Evolutionary conservation across 2,329 filamentous ascomycete genomes (phyloP).

Genomic region (Xylariaceae sp.): DNA sequence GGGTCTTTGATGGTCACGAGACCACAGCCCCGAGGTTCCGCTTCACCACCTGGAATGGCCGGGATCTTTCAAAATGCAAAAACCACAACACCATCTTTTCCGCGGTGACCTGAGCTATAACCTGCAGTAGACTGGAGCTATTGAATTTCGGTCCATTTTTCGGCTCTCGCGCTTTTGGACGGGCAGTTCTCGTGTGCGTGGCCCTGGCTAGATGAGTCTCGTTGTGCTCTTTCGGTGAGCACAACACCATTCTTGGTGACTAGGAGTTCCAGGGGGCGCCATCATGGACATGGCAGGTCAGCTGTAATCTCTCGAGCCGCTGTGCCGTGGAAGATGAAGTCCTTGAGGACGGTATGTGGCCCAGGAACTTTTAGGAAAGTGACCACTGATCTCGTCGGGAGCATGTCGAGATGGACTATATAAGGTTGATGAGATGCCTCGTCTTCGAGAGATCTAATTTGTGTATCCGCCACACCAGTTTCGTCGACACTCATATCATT

Average conservation of each 20-base stretch:
- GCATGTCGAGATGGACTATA: slow-evolving; percentile 3
- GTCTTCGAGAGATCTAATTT: neutral
- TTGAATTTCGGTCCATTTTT: slow-evolving; percentile 1
- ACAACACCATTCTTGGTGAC: slow-evolving; percentile 2
- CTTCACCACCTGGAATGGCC: neutral
- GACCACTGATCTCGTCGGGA: neutral
- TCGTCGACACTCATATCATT: neutral
- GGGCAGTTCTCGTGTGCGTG: slow-evolving; percentile 1
- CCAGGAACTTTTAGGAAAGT: neutral
- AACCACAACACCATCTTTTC: neutral
- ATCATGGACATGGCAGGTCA: slow-evolving; percentile 4
- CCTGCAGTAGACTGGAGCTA: slow-evolving; percentile 7
- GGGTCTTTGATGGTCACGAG: slow-evolving; percentile 9
- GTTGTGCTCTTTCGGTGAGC: too few relatives aligned
- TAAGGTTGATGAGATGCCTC: slow-evolving; percentile 9
- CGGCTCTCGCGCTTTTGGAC: neutral
- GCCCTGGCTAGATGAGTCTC: neutral
- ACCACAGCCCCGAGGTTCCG: slow-evolving; percentile 8
- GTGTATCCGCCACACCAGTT: neutral
- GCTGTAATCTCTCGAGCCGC: neutral
- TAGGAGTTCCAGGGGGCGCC: slow-evolving; percentile 4
- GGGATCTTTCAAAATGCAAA: slow-evolving; percentile 6
- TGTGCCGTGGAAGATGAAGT: neutral
- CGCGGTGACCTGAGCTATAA: neutral
- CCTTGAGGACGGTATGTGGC: neutral